Evolutionary conservation across 768 basidiomycete genomes (phyloP).

Genomic region (Tylopilus subfusipes): DNA sequence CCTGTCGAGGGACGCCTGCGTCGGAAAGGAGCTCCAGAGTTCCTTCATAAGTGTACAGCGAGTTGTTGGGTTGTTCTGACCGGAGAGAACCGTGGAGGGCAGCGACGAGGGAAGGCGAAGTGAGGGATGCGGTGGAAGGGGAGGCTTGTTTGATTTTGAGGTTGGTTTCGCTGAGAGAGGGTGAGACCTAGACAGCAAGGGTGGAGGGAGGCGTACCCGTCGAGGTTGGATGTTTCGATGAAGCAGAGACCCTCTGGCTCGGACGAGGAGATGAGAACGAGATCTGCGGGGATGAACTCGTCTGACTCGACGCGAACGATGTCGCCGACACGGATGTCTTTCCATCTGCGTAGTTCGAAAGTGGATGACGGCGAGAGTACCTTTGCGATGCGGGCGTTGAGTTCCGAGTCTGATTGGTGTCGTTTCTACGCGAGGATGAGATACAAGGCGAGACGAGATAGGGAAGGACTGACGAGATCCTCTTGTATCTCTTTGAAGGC

Average conservation of each 20-base stretch:
- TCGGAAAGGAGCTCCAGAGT: conserved; percentile 60
- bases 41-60: conserved; percentile 93
- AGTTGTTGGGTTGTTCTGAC: conserved; percentile 97
- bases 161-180: conserved; percentile 77
- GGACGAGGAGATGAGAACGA: conserved; percentile 80
- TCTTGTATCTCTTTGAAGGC: conserved; percentile 96
- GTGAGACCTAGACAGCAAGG: background rate
- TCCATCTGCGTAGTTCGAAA: conserved; percentile 81
- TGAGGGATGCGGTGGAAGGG: conserved; percentile 72
- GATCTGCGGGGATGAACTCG: conserved; percentile 94
- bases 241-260: conserved; percentile 98
- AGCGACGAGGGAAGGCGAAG: conserved; percentile 70
- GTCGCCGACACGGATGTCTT: conserved; percentile 87
- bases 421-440: conserved; percentile 66
- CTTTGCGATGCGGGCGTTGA: conserved; percentile 80
- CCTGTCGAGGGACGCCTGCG: conserved; percentile 64
- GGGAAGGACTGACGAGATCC: conserved; percentile 53
- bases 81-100: conserved; percentile 78
- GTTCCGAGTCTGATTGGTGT: conserved; percentile 89
- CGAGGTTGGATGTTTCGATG: conserved; percentile 95
- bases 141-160: conserved; percentile 98
- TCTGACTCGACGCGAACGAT: conserved; percentile 87
- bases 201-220: conserved; percentile 61
- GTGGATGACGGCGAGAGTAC: conserved; percentile 60
- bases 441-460: background rate